Evolutionary conservation across 1,284 basidiomycete genomes (phyloP).

Genomic region (Gymnopus androsaceus): DNA sequence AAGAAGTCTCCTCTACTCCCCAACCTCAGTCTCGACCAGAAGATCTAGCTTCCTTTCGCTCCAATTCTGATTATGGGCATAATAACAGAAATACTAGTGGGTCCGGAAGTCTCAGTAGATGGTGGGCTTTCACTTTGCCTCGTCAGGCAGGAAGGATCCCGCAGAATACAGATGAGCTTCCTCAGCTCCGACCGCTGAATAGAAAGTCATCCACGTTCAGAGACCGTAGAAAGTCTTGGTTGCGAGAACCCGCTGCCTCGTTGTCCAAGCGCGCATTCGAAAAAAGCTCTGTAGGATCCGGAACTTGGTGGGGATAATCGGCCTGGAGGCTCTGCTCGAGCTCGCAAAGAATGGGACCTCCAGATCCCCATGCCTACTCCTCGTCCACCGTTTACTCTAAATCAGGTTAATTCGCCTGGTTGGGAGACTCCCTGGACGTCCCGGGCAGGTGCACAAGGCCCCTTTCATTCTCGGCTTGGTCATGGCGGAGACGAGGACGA

Average conservation of each 20-base stretch:
- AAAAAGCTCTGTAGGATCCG: slow-evolving; percentile 10
- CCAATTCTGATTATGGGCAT: slow-evolving; percentile 35
- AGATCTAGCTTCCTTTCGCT: slow-evolving; percentile 54
- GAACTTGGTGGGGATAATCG: background rate
- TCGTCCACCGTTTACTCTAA: slow-evolving; percentile 48
- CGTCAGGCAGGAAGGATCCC: slow-evolving; percentile 33
- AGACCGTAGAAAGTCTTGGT: slow-evolving; percentile 46
- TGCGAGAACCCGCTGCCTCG: slow-evolving; percentile 33
- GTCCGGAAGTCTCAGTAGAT: slow-evolving; percentile 49
- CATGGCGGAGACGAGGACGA: slow-evolving; percentile 35
- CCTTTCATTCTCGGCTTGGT: slow-evolving; percentile 29
- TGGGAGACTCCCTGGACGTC: slow-evolving; percentile 72
- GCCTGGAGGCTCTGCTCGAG: slow-evolving; percentile 16
- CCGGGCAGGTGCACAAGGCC: slow-evolving; percentile 41
- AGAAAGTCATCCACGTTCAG: slow-evolving; percentile 35
- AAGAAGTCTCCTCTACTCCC: slow-evolving; percentile 35
- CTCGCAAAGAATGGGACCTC: slow-evolving; percentile 31
- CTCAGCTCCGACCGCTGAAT: slow-evolving; percentile 28
- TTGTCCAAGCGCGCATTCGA: slow-evolving; percentile 23
- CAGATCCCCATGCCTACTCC: slow-evolving; percentile 43
- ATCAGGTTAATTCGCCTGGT: slow-evolving; percentile 60
- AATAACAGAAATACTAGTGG: background rate
- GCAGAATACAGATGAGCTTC: slow-evolving; percentile 20
- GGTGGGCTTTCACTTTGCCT: slow-evolving; percentile 69
- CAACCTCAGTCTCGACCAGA: slow-evolving; percentile 16